Evolutionary conservation across 148 eudicot species (phyloP), one percentile per base, ranked within the genome.

Genomic region (Spergularia bocconei): DNA sequence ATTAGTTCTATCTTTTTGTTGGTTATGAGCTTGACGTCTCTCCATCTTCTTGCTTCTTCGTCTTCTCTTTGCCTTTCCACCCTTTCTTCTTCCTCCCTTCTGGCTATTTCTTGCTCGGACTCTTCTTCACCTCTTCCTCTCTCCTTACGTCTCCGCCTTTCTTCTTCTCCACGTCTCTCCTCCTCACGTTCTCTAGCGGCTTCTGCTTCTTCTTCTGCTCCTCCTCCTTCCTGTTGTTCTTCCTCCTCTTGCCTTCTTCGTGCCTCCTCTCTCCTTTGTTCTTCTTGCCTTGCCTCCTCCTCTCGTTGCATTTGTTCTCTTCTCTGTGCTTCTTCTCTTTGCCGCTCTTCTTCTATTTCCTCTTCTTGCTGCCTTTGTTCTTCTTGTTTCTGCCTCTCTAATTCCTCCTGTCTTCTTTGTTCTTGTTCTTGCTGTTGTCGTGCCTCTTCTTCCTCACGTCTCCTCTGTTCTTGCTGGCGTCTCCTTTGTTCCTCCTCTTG

Each of bases 81-180:
- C 60, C 75, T 72, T 51, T 75, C 64, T 56, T 70, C 79, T 15
- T 78, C 78, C 64, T 69, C 81, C 41, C 70, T 75, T 74, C 66
- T 52, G 8, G 76, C 73, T n/a, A 59, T 65, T 48, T 80, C 82
- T 70, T 69, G 66, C 75, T 80, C 75, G 1, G 78, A 71, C 68
- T 79, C 67, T 57, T 6, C 69, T 57, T 53, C 63, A 16, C 78
- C 56, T 69, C 82, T 67, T 76, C 72, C 51, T 25, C 62, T 50
- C 20, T 20, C 53, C 10, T 47, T n/a, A 17, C 44, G 38, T 13
- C 41, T 10, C 13, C 58, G 17, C 57, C 65, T 41, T 25, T 38
- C 48, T 64, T 17, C 36, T n/a, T 74, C 78, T 17, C 63, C 70
- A 23, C 64, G 63, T 53, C 68, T 67, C 69, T 70, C 19, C 68